A percentile compares a stretch with the other conserved stretches of the same genome.
Evolutionary conservation across 352 stramenopile species (phyloP).

Genomic region (Phytopythium delawarense): DNA sequence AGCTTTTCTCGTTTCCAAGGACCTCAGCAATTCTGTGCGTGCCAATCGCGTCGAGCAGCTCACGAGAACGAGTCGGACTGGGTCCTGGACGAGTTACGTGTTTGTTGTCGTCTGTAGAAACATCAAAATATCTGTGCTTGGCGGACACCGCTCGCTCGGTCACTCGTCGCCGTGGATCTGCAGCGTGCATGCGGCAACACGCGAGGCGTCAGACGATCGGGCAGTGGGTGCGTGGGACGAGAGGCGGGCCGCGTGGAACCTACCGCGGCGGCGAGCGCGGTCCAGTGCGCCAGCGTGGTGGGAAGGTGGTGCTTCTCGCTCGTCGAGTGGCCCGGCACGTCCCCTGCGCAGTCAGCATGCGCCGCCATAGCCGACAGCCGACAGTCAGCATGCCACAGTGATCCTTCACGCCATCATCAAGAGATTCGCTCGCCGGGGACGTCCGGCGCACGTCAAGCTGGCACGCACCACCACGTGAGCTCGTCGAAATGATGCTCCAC

Average conservation of each 20-base stretch:
- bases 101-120: too few species aligned
- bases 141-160: neutral
- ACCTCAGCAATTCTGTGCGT: too few species aligned
- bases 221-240: neutral
- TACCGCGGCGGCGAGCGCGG: conserved; percentile 52
- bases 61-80: too few species aligned
- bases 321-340: conserved; percentile 51
- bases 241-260: conserved; percentile 12
- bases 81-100: too few species aligned
- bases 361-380: neutral
- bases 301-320: conserved; percentile 47
- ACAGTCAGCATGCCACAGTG: neutral
- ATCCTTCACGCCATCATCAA: conserved; percentile 1
- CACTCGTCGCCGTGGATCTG: conserved; percentile 4
- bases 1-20: too few species aligned
- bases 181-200: neutral
- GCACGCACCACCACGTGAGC: conserved; percentile 54
- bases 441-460: neutral
- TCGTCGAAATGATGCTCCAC: conserved; percentile 75
- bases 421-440: neutral
- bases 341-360: conserved; percentile 23
- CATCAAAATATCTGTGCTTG: too few species aligned
- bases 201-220: too few species aligned
- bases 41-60: too few species aligned
- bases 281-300: conserved; percentile 50